Conservation (phyloP, 768 basidiomycete species). For the Sarcomyxa edulis region DNA sequence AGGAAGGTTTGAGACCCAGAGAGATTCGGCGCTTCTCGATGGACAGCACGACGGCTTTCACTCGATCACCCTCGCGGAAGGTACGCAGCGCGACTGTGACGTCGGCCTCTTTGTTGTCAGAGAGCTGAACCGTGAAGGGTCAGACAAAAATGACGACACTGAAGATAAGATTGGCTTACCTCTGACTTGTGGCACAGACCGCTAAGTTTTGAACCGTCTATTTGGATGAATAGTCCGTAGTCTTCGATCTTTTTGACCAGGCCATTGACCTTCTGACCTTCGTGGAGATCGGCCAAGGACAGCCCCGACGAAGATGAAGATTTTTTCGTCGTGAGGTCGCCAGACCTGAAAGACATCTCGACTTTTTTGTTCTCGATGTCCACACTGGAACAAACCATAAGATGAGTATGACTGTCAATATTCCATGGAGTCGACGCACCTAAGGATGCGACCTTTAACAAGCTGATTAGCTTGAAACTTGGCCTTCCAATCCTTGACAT, state of each 20-base stretch:
- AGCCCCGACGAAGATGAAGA: constrained; percentile 33
- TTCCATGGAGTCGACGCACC: constrained; percentile 33
- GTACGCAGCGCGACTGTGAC: constrained; percentile 69
- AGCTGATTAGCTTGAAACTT: constrained; percentile 76
- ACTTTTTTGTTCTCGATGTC: constrained; percentile 69
- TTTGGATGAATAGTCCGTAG: constrained; percentile 90
- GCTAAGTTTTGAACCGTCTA: constrained; percentile 77
- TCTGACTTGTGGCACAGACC: constrained; percentile 95
- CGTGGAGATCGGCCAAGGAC: constrained; percentile 51
- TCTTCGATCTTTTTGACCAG: constrained; percentile 76
- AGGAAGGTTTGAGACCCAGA: constrained; percentile 85
- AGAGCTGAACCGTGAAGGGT: constrained; percentile 47
- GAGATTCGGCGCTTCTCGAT: constrained; percentile 78
- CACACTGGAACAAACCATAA: constrained; percentile 41
- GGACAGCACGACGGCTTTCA: constrained; percentile 67
- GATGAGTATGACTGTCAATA: not conserved
- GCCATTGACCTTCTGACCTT: constrained; percentile 80
- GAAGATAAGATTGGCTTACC: constrained; percentile 32
- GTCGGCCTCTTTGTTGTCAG: constrained; percentile 83
- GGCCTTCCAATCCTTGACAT: constrained; percentile 92
- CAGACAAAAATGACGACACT: not conserved
- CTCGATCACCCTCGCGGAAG: constrained; percentile 83
- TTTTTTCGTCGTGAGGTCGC: constrained; percentile 38
- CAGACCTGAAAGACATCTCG: constrained; percentile 86
- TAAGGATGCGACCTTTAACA: constrained; percentile 81